These are phyloP conservation scores for Erigeron philadelphicus DNA, from an alignment of 140 eudicot species.

Conservation along the genomic window DNA sequence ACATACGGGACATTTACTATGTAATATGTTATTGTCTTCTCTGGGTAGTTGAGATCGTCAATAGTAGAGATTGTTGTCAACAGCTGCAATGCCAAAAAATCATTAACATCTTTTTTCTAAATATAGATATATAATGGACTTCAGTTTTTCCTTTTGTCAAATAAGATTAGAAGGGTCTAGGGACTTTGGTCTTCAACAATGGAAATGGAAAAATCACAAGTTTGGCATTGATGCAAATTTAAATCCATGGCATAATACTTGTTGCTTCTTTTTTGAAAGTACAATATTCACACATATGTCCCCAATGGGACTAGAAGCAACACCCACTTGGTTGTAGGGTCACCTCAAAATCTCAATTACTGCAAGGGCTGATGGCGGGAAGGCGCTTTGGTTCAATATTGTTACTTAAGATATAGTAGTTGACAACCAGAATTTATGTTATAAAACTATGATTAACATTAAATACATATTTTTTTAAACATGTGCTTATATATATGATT, in stretches of 20 bases:
- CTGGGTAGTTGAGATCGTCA: slow-evolving; percentile 78
- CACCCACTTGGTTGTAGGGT: too few relatives aligned
- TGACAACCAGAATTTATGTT: neutral
- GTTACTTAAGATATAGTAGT: neutral
- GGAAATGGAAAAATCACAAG: neutral
- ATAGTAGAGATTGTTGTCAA: slow-evolving; percentile 56
- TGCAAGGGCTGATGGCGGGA: too few relatives aligned
- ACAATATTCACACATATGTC: too few relatives aligned
- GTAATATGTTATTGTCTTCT: slow-evolving; percentile 59
- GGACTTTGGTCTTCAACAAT: neutral
- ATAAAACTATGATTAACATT: neutral
- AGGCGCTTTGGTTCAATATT: neutral
- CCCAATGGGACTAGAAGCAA: too few relatives aligned
- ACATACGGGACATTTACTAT: slow-evolving; percentile 72
- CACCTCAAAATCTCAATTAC: too few relatives aligned
- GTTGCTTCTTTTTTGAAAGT: neutral
- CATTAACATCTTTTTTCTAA: neutral
- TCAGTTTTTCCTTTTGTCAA: neutral
- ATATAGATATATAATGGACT: neutral
- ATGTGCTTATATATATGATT: neutral
- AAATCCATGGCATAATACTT: neutral
- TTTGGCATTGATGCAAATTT: slow-evolving; percentile 1
- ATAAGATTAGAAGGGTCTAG: neutral
- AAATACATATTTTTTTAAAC: neutral
- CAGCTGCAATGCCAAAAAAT: slow-evolving; percentile 38